Conservation (phyloP, 2,329 filamentous ascomycete genomes). For the Botrytis porri region DNA sequence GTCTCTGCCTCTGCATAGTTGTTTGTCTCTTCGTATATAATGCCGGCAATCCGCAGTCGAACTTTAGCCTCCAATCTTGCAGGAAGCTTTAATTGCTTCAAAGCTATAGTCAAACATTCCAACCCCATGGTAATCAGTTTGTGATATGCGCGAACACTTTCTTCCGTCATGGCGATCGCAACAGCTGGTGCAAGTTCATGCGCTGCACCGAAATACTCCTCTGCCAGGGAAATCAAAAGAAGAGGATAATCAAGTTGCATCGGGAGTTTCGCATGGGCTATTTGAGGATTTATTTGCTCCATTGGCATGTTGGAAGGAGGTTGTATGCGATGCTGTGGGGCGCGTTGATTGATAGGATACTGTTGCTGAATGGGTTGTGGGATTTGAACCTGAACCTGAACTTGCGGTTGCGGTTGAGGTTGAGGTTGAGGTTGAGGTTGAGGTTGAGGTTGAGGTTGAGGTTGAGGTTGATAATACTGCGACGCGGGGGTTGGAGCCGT, state of each 20-base stretch:
- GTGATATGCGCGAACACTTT: conserved; percentile 63
- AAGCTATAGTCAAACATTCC: conserved; percentile 66
- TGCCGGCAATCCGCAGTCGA: conserved; percentile 66
- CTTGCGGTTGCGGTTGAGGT: neutral
- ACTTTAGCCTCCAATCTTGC: conserved; percentile 68
- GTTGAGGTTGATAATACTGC: conserved; percentile 21
- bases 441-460: neutral
- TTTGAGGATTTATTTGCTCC: conserved; percentile 16
- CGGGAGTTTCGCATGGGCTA: conserved; percentile 14
- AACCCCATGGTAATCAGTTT: conserved; percentile 69
- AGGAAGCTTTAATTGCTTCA: conserved; percentile 58
- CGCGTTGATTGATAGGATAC: conserved; percentile 6
- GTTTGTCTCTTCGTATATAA: conserved; percentile 71
- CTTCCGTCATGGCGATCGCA: conserved; percentile 48
- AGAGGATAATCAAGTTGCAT: conserved; percentile 28
- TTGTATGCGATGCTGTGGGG: conserved; percentile 6
- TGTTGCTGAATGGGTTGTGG: conserved; percentile 25
- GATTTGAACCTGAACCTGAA: conserved; percentile 9
- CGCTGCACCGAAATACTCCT: conserved; percentile 71
- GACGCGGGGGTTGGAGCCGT: conserved; percentile 13
- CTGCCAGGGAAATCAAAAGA: conserved; percentile 66
- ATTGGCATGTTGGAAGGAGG: conserved; percentile 16
- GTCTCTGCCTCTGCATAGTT: conserved; percentile 73
- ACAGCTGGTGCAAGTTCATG: conserved; percentile 52
- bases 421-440: neutral